Evolutionary conservation across 176 grass and related monocot species (phyloP).

Genomic region (bread wheat (Triticum aestivum)): DNA sequence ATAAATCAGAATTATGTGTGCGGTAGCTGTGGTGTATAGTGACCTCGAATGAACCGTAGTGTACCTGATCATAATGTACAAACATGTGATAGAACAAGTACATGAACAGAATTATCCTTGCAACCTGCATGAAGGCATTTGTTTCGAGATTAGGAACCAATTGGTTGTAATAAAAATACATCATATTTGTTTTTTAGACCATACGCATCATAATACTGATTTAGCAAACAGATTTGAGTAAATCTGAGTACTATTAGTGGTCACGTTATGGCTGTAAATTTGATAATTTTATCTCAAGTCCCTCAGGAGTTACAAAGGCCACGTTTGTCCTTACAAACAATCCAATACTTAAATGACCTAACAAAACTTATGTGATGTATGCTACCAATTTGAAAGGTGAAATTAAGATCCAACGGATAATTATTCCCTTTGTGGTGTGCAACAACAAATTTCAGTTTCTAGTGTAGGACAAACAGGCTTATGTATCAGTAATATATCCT

Average conservation of each 20-base stretch:
- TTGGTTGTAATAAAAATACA: neutral
- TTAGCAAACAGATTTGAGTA: neutral
- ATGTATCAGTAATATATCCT: neutral
- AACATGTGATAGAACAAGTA: slow-evolving; percentile 90
- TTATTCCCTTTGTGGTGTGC: neutral
- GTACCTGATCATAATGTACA: slow-evolving; percentile 80
- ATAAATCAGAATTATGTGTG: slow-evolving; percentile 20
- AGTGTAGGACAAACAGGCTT: neutral
- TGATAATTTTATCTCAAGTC: neutral
- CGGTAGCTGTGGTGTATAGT: neutral
- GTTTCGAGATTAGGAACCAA: slow-evolving; percentile 6
- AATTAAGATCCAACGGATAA: neutral
- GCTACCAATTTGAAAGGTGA: neutral
- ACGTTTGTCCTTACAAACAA: neutral
- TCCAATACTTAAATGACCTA: neutral
- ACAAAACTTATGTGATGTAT: neutral
- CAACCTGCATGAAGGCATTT: slow-evolving; percentile 58
- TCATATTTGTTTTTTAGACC: neutral
- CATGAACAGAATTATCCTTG: slow-evolving; percentile 80
- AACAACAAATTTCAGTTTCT: neutral
- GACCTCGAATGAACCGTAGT: neutral
- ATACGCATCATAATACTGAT: neutral
- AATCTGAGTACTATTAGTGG: neutral
- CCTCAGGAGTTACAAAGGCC: neutral
- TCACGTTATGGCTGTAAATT: neutral